Evolutionary conservation across 2,329 filamentous ascomycete genomes (phyloP), one percentile per base, ranked within the genome.

Genomic region (Geosmithia flava): DNA sequence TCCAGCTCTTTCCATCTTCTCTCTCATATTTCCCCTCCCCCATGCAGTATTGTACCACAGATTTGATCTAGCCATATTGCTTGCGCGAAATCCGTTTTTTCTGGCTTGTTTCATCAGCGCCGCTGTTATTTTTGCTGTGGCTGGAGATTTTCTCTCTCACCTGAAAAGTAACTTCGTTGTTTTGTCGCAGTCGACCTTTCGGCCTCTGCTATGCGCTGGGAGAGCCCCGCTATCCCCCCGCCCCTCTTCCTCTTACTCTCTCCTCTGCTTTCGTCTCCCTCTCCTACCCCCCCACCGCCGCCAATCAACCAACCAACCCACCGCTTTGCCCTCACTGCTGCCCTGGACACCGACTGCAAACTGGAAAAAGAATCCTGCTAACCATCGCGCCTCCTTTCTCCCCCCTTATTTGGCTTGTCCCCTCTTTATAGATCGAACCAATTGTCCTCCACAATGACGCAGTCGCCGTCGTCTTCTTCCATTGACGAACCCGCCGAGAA

Each of bases 401-500:
- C 17, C 50, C 44, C 50, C 45, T 40, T 20, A n/a, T 13, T 16
- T 11, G 33, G n/a, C 20, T 23, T 23, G 19, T 19, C 27, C 27
- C 17, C 49, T 44, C 51, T 17, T 23, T 40, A n/a, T 29, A 81
- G 76, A 68, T 69, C 74, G 52, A 69, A 76, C 51, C 74, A 79
- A 56, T 62, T 78, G 54, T 65, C 76, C 52, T 66, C 71, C 71
- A 66, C 71, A 71, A 71, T 75, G 80, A 68, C 82, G 70, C 74
- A 83, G 58, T 91, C 88, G 53, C 85, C 87, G 51, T 84, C 84
- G 47, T 85, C 86, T 49, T 87, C 83, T 51, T 86, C 86, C 44
- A 82, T 80, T 57, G 89, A 91, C 68, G 90, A 95, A 64, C 76
- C 80, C 57, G 80, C 85, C 66, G 90, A 96, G 60, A 90, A 93